A percentile compares a stretch with the other conserved stretches of the same genome.
phyloP scores from a whole-genome alignment of 257 asterid species.

The Solanum appendiculatum region DNA sequence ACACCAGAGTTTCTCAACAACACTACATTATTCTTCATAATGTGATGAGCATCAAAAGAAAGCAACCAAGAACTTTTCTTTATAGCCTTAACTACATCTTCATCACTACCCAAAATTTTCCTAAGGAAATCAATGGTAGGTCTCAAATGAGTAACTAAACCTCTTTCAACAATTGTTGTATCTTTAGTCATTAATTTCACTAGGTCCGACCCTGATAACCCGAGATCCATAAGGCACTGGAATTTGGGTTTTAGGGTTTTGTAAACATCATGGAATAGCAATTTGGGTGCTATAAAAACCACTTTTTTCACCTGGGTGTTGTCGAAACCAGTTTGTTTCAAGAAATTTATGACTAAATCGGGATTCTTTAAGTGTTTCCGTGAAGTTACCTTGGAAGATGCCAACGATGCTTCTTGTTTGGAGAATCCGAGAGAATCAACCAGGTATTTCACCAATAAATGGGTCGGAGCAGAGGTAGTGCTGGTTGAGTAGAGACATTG shows the following conservation, averaged over 20 bases:
- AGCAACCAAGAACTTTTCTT: not conserved
- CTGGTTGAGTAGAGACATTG: not conserved
- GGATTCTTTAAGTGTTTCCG: not conserved
- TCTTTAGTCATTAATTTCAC: not conserved
- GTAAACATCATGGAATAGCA: not conserved
- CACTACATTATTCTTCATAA: not conserved
- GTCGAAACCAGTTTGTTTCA: not conserved
- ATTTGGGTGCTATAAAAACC: not conserved
- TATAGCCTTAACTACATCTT: not conserved
- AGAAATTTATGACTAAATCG: not conserved
- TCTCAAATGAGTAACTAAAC: not conserved
- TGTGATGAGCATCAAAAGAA: not conserved
- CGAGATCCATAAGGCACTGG: not conserved
- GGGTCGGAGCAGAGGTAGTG: not conserved
- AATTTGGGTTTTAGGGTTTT: slow-evolving; percentile 8
- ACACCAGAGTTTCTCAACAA: not conserved
- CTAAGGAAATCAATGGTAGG: not conserved
- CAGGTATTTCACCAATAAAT: not conserved
- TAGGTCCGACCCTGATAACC: not conserved
- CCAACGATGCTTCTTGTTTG: not conserved
- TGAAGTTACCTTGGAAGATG: not conserved
- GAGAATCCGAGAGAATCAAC: slow-evolving; percentile 13
- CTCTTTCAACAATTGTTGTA: not conserved
- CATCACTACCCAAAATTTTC: not conserved
- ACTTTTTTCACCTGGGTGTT: not conserved